Conservation (phyloP, 73 alveolate species). For the Uronychia setigera region DNA sequence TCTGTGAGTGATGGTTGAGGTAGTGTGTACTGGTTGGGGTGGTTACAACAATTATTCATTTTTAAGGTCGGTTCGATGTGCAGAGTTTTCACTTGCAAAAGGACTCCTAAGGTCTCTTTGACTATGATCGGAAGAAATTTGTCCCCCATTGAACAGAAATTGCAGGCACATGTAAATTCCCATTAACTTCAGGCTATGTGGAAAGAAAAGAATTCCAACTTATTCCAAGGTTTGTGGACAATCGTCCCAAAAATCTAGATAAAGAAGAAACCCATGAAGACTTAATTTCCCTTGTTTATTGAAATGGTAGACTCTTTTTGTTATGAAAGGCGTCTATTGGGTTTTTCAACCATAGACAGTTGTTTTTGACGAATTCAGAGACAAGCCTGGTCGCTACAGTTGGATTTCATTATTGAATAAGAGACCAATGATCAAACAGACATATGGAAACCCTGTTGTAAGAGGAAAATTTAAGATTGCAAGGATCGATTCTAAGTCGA, state of each 20-base stretch:
- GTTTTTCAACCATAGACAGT: neutral
- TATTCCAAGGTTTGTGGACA: neutral
- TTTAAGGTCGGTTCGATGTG: neutral
- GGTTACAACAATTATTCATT: too few species aligned
- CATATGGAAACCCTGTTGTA: neutral
- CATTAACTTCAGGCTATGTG: neutral
- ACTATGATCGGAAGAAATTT: neutral
- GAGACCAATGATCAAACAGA: neutral
- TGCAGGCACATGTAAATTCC: neutral
- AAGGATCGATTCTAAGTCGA: constrained; percentile 5
- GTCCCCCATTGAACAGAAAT: neutral
- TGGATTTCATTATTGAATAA: neutral
- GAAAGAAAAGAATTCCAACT: neutral
- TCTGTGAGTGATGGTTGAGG: too few species aligned
- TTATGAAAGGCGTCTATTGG: neutral
- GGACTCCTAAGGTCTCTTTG: neutral
- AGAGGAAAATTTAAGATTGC: neutral
- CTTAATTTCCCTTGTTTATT: neutral
- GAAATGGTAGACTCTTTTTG: neutral
- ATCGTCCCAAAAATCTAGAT: neutral
- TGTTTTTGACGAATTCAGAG: neutral
- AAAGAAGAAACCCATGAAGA: neutral
- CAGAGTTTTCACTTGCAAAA: neutral
- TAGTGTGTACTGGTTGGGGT: too few species aligned
- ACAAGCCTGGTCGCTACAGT: neutral